Evolutionary conservation across 305 asterid species (phyloP), one percentile per base, ranked within the genome.

Genomic region (Coffea humblotiana): DNA sequence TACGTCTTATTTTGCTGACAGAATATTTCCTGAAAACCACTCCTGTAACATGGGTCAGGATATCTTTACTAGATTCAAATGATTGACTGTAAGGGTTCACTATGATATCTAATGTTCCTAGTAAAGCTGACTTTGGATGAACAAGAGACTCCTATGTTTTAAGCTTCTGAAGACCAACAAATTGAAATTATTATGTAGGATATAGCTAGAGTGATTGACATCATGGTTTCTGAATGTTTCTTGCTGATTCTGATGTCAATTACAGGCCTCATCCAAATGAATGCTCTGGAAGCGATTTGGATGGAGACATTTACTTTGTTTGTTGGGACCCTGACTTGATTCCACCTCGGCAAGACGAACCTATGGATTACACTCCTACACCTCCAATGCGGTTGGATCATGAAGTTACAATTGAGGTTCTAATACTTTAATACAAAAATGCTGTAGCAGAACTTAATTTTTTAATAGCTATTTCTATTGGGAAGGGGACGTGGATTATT

Each of bases 231-330:
- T 56, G 25, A 13, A 52, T 32, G 61, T 32, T 52, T 74, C 43
- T 56, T 56, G 19, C 25, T 45, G 25, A 60, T 32, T 56, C 43
- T 19, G 48, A 49, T 85, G 72, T 74, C 72, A 51, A 56, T 70
- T 32, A 75, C 86, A 91, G 97, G 79, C 98, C 98, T 23, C 98
- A 92, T 85, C 97, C 98, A 35, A 91, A 92, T 82, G 98, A 94
- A 90, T 94, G 98, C 75, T 94, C 97, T 48, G 98, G 98, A 74
- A 92, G 97, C 73, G 98, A 94, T 82, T 84, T 93, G 89, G 97
- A 93, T 83, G 97, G 97, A 54, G 97, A 94, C 79, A 84, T 93
- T 82, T 94, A 94, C 90, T 93, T 93, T 79, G 97, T 94, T 47
- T 90, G 97, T 72, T 93, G 97, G 98, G 98, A 94, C 67, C 68